Evolutionary conservation across 139 green algal species (phyloP).

Genomic region (Pseudopediastrum boryanum): DNA sequence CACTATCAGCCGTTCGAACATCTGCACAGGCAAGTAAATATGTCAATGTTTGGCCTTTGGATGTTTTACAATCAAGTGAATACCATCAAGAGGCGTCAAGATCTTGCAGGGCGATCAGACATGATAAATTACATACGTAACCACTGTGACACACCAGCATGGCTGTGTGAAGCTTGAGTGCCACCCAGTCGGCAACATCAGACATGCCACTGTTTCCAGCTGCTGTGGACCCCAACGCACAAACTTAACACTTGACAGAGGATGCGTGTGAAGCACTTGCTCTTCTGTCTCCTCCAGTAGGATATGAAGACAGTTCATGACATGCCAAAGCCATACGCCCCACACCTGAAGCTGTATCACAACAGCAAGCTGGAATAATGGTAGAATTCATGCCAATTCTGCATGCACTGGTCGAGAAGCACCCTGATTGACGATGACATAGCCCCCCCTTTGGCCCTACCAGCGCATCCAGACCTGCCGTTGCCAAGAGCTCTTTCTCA

Average conservation of each 20-base stretch:
- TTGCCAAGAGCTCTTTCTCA: slow-evolving; percentile 40
- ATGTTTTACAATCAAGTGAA: background rate
- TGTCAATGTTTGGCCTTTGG: background rate
- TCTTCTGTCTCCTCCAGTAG: background rate
- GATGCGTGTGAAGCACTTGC: background rate
- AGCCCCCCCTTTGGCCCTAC: background rate
- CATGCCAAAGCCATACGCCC: background rate
- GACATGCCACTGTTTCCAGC: too few species aligned
- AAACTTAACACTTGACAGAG: too few species aligned
- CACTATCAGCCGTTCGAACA: slow-evolving; percentile 38
- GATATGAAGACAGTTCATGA: background rate
- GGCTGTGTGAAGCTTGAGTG: too few species aligned
- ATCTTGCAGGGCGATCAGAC: background rate
- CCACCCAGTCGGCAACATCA: too few species aligned
- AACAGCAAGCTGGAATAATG: background rate
- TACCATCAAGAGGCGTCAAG: background rate
- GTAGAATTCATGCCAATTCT: background rate
- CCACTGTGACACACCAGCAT: too few species aligned
- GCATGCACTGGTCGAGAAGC: background rate
- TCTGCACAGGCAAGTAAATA: slow-evolving; percentile 1
- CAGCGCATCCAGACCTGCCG: slow-evolving; percentile 40
- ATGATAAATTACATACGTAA: background rate
- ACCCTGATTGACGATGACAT: background rate
- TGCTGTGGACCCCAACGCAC: too few species aligned
- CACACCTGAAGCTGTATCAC: background rate